Percentiles rank a stretch among this genome's conserved stretches.
Evolutionary conservation across 805 yeast genomes (phyloP).

Genomic region (Ogataea glucozyma): DNA sequence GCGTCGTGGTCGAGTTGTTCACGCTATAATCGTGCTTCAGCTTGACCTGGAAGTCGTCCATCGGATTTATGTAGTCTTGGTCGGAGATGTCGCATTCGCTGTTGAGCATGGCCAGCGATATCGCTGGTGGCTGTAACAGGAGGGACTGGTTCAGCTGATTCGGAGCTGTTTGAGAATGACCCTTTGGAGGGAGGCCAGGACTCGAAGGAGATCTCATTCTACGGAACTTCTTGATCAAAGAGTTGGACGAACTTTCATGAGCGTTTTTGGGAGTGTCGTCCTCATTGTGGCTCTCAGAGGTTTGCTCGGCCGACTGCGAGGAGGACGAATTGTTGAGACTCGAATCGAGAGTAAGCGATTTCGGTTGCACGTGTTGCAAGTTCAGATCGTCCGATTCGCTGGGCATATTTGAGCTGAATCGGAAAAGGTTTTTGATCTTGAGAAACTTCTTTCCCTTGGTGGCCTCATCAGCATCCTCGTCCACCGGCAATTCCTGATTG

Average conservation of each 20-base stretch:
- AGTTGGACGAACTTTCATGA: constrained; percentile 21
- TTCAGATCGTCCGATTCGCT: constrained; percentile 15
- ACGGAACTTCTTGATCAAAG: constrained; percentile 35
- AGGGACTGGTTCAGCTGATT: constrained; percentile 7
- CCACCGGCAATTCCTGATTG: constrained; percentile 8
- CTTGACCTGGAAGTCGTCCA: constrained; percentile 32
- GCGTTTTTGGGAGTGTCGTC: constrained; percentile 8
- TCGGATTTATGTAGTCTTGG: constrained; percentile 25
- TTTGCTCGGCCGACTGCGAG: constrained; percentile 1
- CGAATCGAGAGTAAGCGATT: constrained; percentile 3
- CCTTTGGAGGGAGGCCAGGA: constrained; percentile 20
- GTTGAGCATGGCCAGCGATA: constrained; percentile 8
- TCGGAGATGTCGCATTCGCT: constrained; percentile 32
- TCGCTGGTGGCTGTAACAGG: constrained; percentile 7
- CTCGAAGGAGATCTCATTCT: constrained; percentile 38
- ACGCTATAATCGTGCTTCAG: constrained; percentile 35
- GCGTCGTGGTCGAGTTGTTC: constrained; percentile 31
- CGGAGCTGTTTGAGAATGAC: background rate
- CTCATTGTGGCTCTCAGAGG: constrained; percentile 9
- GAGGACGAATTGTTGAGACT: constrained; percentile 6
- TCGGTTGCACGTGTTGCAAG: constrained; percentile 10
- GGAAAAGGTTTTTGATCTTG: constrained; percentile 32
- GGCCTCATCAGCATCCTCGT: constrained; percentile 20
- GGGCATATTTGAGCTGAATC: constrained; percentile 23
- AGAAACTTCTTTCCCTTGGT: constrained; percentile 26